These are phyloP conservation scores for Paecilomyces variotii DNA, from an alignment of 2,329 filamentous ascomycete genomes.

Conservation along the genomic window DNA sequence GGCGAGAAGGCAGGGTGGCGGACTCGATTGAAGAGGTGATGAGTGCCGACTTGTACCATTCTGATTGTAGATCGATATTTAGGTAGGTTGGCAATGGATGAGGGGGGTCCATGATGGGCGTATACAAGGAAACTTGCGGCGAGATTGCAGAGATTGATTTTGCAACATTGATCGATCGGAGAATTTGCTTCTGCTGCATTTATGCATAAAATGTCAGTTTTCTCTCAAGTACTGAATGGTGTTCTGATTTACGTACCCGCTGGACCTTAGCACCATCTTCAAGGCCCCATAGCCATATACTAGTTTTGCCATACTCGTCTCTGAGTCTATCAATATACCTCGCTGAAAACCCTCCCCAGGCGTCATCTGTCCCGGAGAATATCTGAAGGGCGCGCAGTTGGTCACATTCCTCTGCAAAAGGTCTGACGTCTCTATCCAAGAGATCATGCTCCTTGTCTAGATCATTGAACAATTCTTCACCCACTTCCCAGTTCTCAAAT, in stretches of 20 bases:
- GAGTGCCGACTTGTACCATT: constrained; percentile 75
- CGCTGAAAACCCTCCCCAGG: constrained; percentile 70
- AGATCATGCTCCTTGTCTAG: constrained; percentile 77
- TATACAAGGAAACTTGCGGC: constrained; percentile 64
- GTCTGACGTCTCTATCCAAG: constrained; percentile 79
- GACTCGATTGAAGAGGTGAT: constrained; percentile 71
- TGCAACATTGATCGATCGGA: constrained; percentile 65
- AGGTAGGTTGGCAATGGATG: constrained; percentile 49
- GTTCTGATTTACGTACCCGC: constrained; percentile 38
- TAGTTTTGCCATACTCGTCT: constrained; percentile 85
- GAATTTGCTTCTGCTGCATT: constrained; percentile 47
- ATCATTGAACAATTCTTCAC: constrained; percentile 65
- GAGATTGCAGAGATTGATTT: constrained; percentile 62
- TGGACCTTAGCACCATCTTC: constrained; percentile 54
- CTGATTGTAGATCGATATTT: constrained; percentile 52
- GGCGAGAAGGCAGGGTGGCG: constrained; percentile 64
- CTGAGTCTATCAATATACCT: constrained; percentile 68
- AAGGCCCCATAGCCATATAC: constrained; percentile 79
- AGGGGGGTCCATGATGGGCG: constrained; percentile 64
- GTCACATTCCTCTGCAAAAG: constrained; percentile 89
- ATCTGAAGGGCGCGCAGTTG: constrained; percentile 82
- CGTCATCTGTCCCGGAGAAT: constrained; percentile 63
- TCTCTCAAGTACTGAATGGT: constrained; percentile 5
- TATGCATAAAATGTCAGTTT: constrained; percentile 4
- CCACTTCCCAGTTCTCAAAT: constrained; percentile 68